Evolutionary conservation across 805 yeast species (phyloP).

Genomic region (Saccharomycopsis capsularis): DNA sequence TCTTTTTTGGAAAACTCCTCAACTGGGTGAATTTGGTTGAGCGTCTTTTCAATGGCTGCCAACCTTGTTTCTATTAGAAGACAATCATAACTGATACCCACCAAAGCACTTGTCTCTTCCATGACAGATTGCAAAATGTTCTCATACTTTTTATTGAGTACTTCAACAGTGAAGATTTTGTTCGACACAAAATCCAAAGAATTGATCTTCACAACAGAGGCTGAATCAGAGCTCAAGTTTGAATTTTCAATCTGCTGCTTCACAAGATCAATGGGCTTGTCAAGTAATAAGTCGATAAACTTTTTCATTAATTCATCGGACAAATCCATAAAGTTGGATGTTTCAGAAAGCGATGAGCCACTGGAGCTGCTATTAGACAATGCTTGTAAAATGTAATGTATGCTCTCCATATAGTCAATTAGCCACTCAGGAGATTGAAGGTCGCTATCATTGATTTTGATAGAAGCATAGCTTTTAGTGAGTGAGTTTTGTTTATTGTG

Average conservation of each 20-base stretch:
- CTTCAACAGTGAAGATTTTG: constrained; percentile 41
- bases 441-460: neutral
- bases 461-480: constrained; percentile 20
- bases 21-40: constrained; percentile 67
- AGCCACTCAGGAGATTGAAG: constrained; percentile 76
- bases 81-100: constrained; percentile 38
- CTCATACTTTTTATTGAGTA: constrained; percentile 34
- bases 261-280: constrained; percentile 31
- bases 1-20: constrained; percentile 42
- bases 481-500: constrained; percentile 31
- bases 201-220: constrained; percentile 45
- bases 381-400: constrained; percentile 50
- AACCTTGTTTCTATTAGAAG: constrained; percentile 48
- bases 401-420: constrained; percentile 52
- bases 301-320: constrained; percentile 30
- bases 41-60: constrained; percentile 52
- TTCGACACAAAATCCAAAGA: constrained; percentile 52
- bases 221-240: constrained; percentile 25
- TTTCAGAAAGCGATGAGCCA: constrained; percentile 3
- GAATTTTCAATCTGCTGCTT: constrained; percentile 27
- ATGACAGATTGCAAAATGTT: constrained; percentile 32
- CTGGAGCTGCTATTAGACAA: constrained; percentile 28
- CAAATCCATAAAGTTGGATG: constrained; percentile 35
- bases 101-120: constrained; percentile 33
- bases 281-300: constrained; percentile 38